phyloP scores from a whole-genome alignment of 2,329 filamentous ascomycete genomes.

The Eutypa lata region DNA sequence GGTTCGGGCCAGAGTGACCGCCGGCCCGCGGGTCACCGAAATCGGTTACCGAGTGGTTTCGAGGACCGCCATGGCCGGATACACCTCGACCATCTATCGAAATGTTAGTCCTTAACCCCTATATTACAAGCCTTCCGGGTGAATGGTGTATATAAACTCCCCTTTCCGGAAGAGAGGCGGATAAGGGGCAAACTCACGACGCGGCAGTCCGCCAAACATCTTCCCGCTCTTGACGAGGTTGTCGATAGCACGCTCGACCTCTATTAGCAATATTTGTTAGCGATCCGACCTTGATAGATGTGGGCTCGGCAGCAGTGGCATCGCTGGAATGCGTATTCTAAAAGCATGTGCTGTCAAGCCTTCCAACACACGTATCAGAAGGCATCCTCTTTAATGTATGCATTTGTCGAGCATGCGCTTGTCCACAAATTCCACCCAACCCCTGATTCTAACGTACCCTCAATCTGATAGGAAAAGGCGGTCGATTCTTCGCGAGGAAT shows the following conservation, averaged over 20 bases:
- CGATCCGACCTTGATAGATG: constrained; percentile 4
- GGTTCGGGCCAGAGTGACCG: constrained; percentile 70
- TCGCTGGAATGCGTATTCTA: neutral
- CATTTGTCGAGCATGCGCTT: constrained; percentile 2
- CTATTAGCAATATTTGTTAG: constrained; percentile 45
- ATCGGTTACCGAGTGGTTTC: constrained; percentile 82
- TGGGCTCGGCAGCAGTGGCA: neutral
- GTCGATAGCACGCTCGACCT: constrained; percentile 93
- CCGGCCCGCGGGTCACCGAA: constrained; percentile 69
- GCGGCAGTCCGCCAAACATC: constrained; percentile 69
- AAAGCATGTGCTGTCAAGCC: neutral
- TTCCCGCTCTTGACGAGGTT: constrained; percentile 97
- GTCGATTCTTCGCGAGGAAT: constrained; percentile 69
- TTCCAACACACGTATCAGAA: neutral
- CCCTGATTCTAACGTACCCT: constrained; percentile 62
- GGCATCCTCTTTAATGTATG: constrained; percentile 1
- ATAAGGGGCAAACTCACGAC: constrained; percentile 76
- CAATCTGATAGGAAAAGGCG: constrained; percentile 84
- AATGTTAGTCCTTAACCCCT: constrained; percentile 21
- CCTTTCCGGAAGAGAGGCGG: constrained; percentile 37
- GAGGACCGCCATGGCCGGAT: constrained; percentile 55
- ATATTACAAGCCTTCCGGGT: constrained; percentile 22
- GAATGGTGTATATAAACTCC: constrained; percentile 10
- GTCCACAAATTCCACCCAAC: constrained; percentile 1
- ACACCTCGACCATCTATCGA: constrained; percentile 67